Conservation (phyloP, 768 basidiomycete species). For the Mycena latifolia region DNA sequence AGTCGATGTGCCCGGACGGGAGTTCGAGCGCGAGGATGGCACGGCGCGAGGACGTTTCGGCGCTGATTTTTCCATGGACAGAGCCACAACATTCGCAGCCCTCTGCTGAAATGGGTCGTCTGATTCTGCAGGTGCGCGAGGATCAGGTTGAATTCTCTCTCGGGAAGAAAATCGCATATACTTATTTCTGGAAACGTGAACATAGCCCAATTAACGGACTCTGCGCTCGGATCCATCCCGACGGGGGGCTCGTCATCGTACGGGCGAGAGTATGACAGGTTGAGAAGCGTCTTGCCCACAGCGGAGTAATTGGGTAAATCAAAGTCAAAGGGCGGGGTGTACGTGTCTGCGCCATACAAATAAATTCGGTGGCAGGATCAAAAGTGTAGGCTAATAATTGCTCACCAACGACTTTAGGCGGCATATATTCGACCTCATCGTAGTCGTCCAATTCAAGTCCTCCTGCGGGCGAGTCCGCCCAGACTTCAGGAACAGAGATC, state of each 20-base stretch:
- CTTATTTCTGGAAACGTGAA: constrained; percentile 45
- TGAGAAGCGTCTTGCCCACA: constrained; percentile 51
- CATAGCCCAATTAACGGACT: constrained; percentile 42
- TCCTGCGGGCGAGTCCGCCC: not conserved
- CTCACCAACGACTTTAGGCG: not conserved
- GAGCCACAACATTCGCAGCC: not conserved
- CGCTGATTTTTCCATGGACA: not conserved
- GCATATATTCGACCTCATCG: constrained; percentile 12
- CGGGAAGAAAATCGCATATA: constrained; percentile 10
- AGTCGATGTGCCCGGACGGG: not conserved
- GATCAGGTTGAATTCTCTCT: not conserved
- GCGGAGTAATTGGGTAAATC: constrained; percentile 57
- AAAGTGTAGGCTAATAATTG: not conserved
- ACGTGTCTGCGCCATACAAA: not conserved
- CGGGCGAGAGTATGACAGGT: constrained; percentile 46
- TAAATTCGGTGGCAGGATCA: no score
- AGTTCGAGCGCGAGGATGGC: not conserved
- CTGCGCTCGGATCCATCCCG: constrained; percentile 43
- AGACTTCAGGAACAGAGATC: not conserved
- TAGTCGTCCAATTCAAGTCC: not conserved
- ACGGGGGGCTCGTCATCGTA: constrained; percentile 46
- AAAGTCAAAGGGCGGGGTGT: constrained; percentile 56
- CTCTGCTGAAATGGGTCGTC: constrained; percentile 45
- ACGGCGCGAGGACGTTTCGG: not conserved
- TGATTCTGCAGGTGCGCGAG: constrained; percentile 11